Evolutionary conservation across 2,329 filamentous ascomycete species (phyloP).

Genomic region (Mycosphaerelloides madeirae): DNA sequence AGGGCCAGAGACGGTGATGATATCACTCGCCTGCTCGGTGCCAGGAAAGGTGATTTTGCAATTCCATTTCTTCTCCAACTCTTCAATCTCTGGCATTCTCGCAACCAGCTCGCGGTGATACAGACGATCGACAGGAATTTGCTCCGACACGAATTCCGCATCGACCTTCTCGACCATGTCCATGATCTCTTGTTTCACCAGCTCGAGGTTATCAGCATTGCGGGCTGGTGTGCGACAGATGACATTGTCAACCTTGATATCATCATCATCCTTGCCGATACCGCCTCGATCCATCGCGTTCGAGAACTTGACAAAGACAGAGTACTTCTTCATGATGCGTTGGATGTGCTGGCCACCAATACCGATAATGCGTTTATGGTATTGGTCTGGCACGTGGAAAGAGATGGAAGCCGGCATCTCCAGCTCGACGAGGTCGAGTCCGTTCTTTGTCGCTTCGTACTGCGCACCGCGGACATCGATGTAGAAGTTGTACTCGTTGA

Average conservation of each 20-base stretch:
- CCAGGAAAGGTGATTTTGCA: conserved; percentile 99
- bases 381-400: conserved; percentile 97
- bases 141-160: conserved; percentile 92
- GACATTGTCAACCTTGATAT: conserved; percentile 97
- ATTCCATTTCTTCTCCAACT: conserved; percentile 98
- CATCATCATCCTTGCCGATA: conserved; percentile 91
- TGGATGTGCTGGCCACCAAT: conserved; percentile 98
- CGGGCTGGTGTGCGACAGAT: conserved; percentile 96
- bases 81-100: conserved; percentile 82
- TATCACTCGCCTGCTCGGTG: conserved; percentile 93
- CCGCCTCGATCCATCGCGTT: conserved; percentile 97
- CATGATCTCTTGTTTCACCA: conserved; percentile 98
- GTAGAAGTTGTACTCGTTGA: conserved; percentile 99
- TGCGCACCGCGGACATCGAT: conserved; percentile 92
- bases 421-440: conserved; percentile 87
- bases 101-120: conserved; percentile 93
- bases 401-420: conserved; percentile 99
- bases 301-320: conserved; percentile 98
- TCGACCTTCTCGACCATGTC: conserved; percentile 99
- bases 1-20: conserved; percentile 90
- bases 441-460: conserved; percentile 92
- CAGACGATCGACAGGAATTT: conserved; percentile 86
- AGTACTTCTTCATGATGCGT: conserved; percentile 99
- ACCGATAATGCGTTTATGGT: conserved; percentile 98
- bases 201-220: conserved; percentile 92